A percentile compares a stretch with the other conserved stretches of the same genome.
These are phyloP conservation scores for Wickerhamiella infanticola DNA, from an alignment of 1,139 yeast species.

Conservation along the genomic window DNA sequence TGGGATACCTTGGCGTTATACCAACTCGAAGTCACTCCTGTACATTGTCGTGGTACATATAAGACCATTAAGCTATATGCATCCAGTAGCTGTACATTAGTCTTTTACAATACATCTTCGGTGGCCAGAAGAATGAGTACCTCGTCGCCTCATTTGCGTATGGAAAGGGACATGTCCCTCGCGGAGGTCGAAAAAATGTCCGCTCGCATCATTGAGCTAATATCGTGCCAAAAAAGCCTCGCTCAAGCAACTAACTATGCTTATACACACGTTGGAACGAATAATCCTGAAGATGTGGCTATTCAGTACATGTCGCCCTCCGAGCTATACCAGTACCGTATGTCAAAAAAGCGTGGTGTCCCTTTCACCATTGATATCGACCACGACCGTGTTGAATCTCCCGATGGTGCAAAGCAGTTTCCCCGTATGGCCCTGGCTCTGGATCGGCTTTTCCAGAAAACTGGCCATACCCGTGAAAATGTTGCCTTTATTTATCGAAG, in stretches of 20 bases:
- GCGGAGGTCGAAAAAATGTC: not conserved
- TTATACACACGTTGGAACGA: not conserved
- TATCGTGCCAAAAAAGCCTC: not conserved
- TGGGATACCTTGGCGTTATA: too few relatives aligned
- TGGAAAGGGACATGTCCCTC: not conserved
- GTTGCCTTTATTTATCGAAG: not conserved
- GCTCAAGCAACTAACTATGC: not conserved
- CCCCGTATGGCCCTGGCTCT: not conserved
- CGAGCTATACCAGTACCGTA: not conserved
- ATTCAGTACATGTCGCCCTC: not conserved
- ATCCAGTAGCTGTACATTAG: too few relatives aligned
- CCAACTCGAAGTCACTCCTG: too few relatives aligned
- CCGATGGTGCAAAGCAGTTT: slow-evolving; percentile 1
- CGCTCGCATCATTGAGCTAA: not conserved
- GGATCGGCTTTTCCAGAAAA: not conserved
- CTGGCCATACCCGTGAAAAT: not conserved
- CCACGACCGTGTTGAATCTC: not conserved
- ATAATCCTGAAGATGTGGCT: not conserved
- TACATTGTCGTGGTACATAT: too few relatives aligned
- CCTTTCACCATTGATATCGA: not conserved
- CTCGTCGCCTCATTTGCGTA: not conserved
- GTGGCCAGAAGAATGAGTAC: not conserved
- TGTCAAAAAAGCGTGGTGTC: not conserved
- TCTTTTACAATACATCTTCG: too few relatives aligned
- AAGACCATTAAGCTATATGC: too few relatives aligned